Evolutionary conservation across 257 asterid genomes (phyloP).

Genomic region (Gentiana straminea): DNA sequence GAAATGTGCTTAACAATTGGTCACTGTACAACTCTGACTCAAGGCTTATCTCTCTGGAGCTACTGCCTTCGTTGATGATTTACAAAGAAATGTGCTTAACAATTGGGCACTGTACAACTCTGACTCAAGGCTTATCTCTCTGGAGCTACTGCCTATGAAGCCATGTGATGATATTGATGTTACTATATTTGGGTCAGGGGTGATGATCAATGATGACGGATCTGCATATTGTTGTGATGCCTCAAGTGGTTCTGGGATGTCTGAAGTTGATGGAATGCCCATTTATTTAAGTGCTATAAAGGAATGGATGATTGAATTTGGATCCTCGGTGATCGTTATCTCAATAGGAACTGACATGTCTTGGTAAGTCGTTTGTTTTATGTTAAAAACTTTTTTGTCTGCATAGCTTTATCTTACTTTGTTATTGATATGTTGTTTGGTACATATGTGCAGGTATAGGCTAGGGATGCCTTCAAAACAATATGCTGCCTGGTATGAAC

Average conservation of each 20-base stretch:
- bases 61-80: conserved; percentile 46
- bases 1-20: too few relatives aligned
- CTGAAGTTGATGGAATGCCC: conserved; percentile 68
- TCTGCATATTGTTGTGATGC: conserved; percentile 70
- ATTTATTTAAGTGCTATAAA: conserved; percentile 77
- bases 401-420: too few relatives aligned
- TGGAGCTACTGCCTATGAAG: conserved; percentile 88
- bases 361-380: conserved; percentile 42
- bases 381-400: too few relatives aligned
- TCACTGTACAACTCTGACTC: too few relatives aligned
- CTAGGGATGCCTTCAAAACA: conserved; percentile 91
- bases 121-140: conserved; percentile 76
- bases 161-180: conserved; percentile 92
- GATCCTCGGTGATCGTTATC: conserved; percentile 70
- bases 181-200: conserved; percentile 81
- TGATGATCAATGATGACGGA: conserved; percentile 79
- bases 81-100: conserved; percentile 77
- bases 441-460: conserved; percentile 63
- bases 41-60: too few relatives aligned
- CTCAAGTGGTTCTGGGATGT: conserved; percentile 38
- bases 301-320: conserved; percentile 95
- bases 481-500: conserved; percentile 85
- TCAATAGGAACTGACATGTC: conserved; percentile 89
- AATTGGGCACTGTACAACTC: conserved; percentile 93
- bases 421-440: conserved; percentile 6